Evolutionary conservation across 257 asterid genomes (phyloP).

Genomic region (Solanum corneliomulleri): DNA sequence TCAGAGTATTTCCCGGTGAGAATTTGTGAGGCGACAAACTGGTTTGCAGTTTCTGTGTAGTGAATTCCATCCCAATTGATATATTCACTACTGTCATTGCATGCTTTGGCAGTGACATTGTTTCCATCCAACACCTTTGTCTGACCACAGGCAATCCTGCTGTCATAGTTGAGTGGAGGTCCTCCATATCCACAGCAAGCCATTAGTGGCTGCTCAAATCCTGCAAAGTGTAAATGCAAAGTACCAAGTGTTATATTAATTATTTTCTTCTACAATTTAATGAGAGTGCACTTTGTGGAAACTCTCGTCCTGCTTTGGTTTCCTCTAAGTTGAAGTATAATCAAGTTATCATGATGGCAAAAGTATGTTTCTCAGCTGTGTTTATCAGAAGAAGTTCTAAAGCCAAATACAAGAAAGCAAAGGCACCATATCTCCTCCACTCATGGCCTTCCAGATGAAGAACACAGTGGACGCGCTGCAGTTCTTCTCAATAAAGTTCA

Average conservation of each 20-base stretch:
- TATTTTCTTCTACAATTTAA: neutral
- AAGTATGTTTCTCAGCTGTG: neutral
- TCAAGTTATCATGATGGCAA: neutral
- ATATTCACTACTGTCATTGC: conserved; percentile 65
- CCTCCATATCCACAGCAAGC: conserved; percentile 98
- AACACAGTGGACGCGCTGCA: neutral
- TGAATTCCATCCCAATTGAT: conserved; percentile 95
- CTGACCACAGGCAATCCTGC: conserved; percentile 67
- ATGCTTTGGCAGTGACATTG: conserved; percentile 62
- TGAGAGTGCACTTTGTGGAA: neutral
- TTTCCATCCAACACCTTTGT: conserved; percentile 69
- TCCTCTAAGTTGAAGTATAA: neutral
- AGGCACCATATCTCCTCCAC: neutral
- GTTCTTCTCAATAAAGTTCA: neutral
- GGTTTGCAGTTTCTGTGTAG: conserved; percentile 89
- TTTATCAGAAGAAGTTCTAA: neutral
- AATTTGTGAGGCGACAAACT: conserved; percentile 62
- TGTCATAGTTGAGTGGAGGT: conserved; percentile 81
- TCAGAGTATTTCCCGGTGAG: conserved; percentile 83
- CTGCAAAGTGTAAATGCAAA: conserved; percentile 16
- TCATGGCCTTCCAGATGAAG: neutral
- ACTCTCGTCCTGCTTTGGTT: neutral
- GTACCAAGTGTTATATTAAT: neutral
- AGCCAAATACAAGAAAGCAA: neutral
- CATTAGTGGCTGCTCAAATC: conserved; percentile 82